These are phyloP conservation scores for Phytopythium oedochilum DNA, from an alignment of 352 stramenopile species.

Conservation along the genomic window DNA sequence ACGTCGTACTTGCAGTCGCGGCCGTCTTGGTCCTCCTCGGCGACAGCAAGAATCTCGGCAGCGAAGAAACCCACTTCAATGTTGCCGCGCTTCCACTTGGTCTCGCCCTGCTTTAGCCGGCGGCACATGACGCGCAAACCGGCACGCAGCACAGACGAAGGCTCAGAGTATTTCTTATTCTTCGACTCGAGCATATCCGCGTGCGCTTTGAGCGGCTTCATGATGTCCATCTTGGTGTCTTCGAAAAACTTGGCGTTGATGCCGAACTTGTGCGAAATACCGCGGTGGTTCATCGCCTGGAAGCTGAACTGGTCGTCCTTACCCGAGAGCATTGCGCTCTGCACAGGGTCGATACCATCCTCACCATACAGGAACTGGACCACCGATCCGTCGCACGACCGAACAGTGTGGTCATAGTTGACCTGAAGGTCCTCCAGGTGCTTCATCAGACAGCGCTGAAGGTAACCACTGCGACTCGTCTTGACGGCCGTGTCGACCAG, in stretches of 20 bases:
- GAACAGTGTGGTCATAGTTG: slow-evolving; percentile 98
- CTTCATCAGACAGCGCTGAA: slow-evolving; percentile 99
- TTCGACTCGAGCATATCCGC: slow-evolving; percentile 54
- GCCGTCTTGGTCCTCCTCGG: slow-evolving; percentile 57
- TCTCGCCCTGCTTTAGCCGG: slow-evolving; percentile 68
- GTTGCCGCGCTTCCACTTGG: slow-evolving; percentile 84
- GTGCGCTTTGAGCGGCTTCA: slow-evolving; percentile 81
- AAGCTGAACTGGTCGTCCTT: slow-evolving; percentile 92
- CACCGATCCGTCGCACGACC: slow-evolving; percentile 96
- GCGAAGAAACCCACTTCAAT: slow-evolving; percentile 74
- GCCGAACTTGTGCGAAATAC: slow-evolving; percentile 92
- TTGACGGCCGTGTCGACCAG: slow-evolving; percentile 99
- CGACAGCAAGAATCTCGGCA: slow-evolving; percentile 63
- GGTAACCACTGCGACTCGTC: slow-evolving; percentile 98
- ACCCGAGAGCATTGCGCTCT: slow-evolving; percentile 93
- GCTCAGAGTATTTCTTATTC: slow-evolving; percentile 31
- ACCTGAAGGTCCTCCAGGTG: slow-evolving; percentile 98
- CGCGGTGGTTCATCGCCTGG: slow-evolving; percentile 95
- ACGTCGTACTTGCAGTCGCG: slow-evolving; percentile 82
- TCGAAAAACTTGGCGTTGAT: slow-evolving; percentile 88
- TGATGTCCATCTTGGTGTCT: slow-evolving; percentile 87
- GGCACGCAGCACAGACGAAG: slow-evolving; percentile 33
- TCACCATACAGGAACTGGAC: slow-evolving; percentile 99
- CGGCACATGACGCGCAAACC: slow-evolving; percentile 63
- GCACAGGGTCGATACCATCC: slow-evolving; percentile 97